Conservation (phyloP, 2,329 filamentous ascomycete genomes). For the Epichloe elymi region DNA sequence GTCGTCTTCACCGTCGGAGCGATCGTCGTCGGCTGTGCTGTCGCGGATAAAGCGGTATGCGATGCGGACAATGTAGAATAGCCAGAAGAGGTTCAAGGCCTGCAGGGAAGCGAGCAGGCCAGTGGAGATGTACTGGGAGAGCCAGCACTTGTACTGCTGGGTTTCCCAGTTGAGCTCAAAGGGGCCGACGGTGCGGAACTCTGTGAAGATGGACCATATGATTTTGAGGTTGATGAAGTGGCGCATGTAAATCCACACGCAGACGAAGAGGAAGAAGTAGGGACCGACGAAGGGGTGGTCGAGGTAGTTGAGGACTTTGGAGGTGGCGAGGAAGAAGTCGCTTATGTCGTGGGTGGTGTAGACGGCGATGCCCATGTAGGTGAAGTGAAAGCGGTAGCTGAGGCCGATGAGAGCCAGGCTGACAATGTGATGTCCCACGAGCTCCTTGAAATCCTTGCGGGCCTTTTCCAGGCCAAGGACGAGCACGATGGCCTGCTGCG, state of each 20-base stretch:
- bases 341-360: constrained; percentile 92
- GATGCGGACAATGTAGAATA: constrained; percentile 64
- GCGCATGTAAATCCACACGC: constrained; percentile 77
- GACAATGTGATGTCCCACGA: constrained; percentile 84
- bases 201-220: constrained; percentile 60
- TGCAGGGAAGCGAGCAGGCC: constrained; percentile 53
- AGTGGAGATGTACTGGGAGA: constrained; percentile 56
- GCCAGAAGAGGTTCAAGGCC: constrained; percentile 69
- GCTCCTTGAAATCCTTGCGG: constrained; percentile 87
- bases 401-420: constrained; percentile 70
- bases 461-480: constrained; percentile 82
- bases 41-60: constrained; percentile 55
- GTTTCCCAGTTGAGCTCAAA: constrained; percentile 66
- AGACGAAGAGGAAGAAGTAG: constrained; percentile 75
- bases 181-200: constrained; percentile 62
- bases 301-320: constrained; percentile 84
- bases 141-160: constrained; percentile 62
- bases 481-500: constrained; percentile 83
- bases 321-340: constrained; percentile 91
- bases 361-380: constrained; percentile 83
- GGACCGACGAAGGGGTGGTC: constrained; percentile 66
- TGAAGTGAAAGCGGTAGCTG: constrained; percentile 94
- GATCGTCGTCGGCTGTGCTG: constrained; percentile 52
- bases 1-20: constrained; percentile 56
- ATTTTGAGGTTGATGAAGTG: constrained; percentile 75